Evolutionary conservation across 1,139 yeast genomes (phyloP).

Genomic region (Zygosaccharomyces pseudobailii): DNA sequence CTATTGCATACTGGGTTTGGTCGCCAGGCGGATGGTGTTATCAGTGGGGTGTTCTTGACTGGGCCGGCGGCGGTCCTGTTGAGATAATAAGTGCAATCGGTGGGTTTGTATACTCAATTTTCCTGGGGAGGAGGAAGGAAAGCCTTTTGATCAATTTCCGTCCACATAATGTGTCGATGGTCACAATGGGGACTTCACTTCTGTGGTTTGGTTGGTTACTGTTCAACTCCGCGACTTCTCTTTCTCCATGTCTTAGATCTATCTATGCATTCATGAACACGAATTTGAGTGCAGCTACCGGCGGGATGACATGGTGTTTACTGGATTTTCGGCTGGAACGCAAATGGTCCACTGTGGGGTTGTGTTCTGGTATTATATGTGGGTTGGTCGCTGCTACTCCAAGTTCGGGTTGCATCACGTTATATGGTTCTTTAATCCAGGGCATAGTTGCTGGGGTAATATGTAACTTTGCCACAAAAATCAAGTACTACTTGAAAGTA

Average conservation of each 20-base stretch:
- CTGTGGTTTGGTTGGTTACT: slow-evolving; percentile 85
- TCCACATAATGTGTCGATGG: slow-evolving; percentile 90
- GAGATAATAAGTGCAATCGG: slow-evolving; percentile 89
- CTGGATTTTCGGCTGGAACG: slow-evolving; percentile 82
- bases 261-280: slow-evolving; percentile 82
- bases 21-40: slow-evolving; percentile 89
- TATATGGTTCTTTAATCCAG: slow-evolving; percentile 85
- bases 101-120: slow-evolving; percentile 80
- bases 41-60: slow-evolving; percentile 87
- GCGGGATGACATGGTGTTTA: slow-evolving; percentile 88
- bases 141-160: slow-evolving; percentile 82
- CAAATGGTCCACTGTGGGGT: slow-evolving; percentile 93
- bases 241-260: slow-evolving; percentile 48
- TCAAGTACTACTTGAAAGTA: slow-evolving; percentile 73
- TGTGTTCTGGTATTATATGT: slow-evolving; percentile 91
- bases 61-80: slow-evolving; percentile 98
- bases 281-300: slow-evolving; percentile 83
- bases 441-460: slow-evolving; percentile 77
- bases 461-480: slow-evolving; percentile 86
- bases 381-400: slow-evolving; percentile 98
- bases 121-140: slow-evolving; percentile 79
- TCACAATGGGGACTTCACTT: slow-evolving; percentile 69
- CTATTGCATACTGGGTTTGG: slow-evolving; percentile 95
- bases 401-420: slow-evolving; percentile 81
- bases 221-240: slow-evolving; percentile 79